Percentiles rank a stretch among this genome's conserved stretches.
Conservation (phyloP, 306 rosid species). For the Leucaena leucocephala region DNA sequence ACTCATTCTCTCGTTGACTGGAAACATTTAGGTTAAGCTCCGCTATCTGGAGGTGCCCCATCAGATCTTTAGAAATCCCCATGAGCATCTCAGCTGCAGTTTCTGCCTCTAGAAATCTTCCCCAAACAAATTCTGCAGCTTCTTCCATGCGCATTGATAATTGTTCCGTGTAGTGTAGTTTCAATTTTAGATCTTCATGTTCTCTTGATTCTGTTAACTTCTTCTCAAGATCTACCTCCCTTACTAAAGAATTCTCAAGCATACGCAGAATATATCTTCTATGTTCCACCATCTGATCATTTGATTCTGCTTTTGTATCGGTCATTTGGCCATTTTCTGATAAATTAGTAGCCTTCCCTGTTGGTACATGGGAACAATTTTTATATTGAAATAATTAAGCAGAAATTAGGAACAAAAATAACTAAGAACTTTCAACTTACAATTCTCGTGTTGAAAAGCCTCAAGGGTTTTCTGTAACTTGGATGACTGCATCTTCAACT, state of each 20-base stretch:
- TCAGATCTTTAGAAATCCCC: constrained; percentile 79
- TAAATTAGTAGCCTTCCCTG: constrained; percentile 45
- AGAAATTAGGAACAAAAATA: constrained; percentile 23
- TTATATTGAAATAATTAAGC: not conserved
- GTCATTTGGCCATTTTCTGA: constrained; percentile 49
- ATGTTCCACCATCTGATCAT: constrained; percentile 62
- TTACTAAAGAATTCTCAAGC: constrained; percentile 84
- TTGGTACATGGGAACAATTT: constrained; percentile 37
- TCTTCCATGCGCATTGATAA: constrained; percentile 80
- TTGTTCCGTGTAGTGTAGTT: constrained; percentile 82
- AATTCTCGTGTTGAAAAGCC: constrained; percentile 57
- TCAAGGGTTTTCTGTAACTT: constrained; percentile 69
- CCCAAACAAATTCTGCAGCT: constrained; percentile 92
- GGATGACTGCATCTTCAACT: constrained; percentile 72
- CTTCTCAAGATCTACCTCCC: constrained; percentile 92
- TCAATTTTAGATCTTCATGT: constrained; percentile 70
- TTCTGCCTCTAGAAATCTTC: constrained; percentile 97
- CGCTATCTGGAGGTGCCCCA: constrained; percentile 68
- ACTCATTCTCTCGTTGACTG: constrained; percentile 65
- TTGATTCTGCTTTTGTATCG: constrained; percentile 52
- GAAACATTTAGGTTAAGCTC: constrained; percentile 63
- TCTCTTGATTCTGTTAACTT: constrained; percentile 71
- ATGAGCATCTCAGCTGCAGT: constrained; percentile 72
- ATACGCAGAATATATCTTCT: constrained; percentile 73
- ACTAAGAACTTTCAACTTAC: constrained; percentile 45